Conservation (phyloP, 225 moss, liverwort and hornwort species). For the Marchantia paleacea region DNA sequence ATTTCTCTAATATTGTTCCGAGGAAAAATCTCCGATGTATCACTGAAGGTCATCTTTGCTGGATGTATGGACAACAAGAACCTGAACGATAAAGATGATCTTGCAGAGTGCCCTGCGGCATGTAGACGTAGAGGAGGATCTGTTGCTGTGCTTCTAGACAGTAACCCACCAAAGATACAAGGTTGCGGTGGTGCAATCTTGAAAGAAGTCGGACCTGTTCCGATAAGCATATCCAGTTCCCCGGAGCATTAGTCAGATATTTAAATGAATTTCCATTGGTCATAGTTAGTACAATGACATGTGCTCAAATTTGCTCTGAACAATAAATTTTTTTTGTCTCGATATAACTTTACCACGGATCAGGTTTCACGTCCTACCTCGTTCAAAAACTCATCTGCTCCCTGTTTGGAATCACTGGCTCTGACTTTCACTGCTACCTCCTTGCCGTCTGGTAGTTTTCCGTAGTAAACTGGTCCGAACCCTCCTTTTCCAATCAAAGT, state of each 20-base stretch:
- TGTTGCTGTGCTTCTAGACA: conserved; percentile 31
- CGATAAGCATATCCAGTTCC: neutral
- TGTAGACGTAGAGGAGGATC: conserved; percentile 36
- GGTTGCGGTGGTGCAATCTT: conserved; percentile 35
- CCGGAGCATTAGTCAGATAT: no score
- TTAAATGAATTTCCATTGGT: no score
- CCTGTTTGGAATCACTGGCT: conserved; percentile 14
- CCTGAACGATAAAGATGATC: conserved; percentile 29
- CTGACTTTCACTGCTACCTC: conserved; percentile 26
- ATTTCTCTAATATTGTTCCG: no score
- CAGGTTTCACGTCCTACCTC: conserved; percentile 1
- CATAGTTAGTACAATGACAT: no score
- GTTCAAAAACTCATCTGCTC: conserved; percentile 15
- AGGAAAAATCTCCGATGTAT: neutral
- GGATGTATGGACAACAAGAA: neutral
- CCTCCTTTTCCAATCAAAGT: conserved; percentile 17
- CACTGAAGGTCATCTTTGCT: neutral
- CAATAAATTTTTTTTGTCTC: no score
- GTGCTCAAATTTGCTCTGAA: no score
- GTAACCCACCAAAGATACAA: conserved; percentile 35
- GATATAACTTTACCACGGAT: neutral
- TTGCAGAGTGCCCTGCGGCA: conserved; percentile 28
- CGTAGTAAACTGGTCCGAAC: conserved; percentile 17
- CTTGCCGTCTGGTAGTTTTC: conserved; percentile 14
- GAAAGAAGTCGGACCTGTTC: conserved; percentile 26